Conservation (phyloP, 2,329 filamentous ascomycete species). For the Botrytis pseudocinerea region DNA sequence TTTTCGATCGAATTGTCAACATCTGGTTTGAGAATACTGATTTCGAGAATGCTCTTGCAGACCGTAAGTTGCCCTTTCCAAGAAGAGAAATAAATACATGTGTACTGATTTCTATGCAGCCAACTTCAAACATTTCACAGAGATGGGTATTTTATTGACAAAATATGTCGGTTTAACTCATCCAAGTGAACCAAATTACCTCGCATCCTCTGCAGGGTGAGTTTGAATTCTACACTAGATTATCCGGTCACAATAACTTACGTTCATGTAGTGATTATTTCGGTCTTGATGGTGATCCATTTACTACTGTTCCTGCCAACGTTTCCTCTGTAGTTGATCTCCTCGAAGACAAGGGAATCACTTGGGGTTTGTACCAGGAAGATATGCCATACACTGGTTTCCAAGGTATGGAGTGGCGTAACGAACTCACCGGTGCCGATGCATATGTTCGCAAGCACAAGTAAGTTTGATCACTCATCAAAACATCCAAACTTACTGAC, state of each 20-base stretch:
- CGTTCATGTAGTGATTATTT: constrained; percentile 52
- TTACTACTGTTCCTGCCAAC: constrained; percentile 59
- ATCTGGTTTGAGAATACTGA: constrained; percentile 80
- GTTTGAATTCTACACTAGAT: background rate
- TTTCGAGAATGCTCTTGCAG: constrained; percentile 62
- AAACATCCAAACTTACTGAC: background rate
- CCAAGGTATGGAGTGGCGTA: constrained; percentile 63
- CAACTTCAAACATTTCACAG: constrained; percentile 58
- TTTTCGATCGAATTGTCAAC: constrained; percentile 69
- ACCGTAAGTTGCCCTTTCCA: constrained; percentile 52
- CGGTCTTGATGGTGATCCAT: constrained; percentile 68
- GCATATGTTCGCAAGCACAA: constrained; percentile 87
- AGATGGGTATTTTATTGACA: constrained; percentile 61
- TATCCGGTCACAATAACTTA: background rate
- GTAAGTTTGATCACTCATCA: constrained; percentile 39
- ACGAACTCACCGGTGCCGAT: constrained; percentile 65
- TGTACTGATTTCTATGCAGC: constrained; percentile 43
- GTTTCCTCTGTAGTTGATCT: constrained; percentile 69
- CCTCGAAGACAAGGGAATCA: constrained; percentile 63
- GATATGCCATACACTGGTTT: constrained; percentile 75
- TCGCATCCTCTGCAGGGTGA: constrained; percentile 61
- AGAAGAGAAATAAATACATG: constrained; percentile 26
- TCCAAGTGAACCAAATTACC: constrained; percentile 76
- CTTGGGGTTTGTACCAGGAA: constrained; percentile 75
- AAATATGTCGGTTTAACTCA: constrained; percentile 66